Evolutionary conservation across 306 rosid genomes (phyloP).

Genomic region (Inga laurina): DNA sequence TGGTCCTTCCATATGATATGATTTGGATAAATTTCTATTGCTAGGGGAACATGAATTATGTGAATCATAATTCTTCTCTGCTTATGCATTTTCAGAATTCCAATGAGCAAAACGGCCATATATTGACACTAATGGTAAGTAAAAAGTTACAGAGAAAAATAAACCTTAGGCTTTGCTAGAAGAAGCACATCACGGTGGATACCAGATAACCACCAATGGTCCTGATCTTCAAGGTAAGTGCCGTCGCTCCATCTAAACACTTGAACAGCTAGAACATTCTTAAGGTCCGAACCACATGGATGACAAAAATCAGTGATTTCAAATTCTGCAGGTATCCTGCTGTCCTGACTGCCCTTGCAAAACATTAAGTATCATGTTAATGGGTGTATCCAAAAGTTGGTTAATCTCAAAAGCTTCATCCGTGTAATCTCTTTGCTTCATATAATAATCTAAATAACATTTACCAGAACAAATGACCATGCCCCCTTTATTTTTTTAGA

Average conservation of each 20-base stretch:
- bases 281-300: conserved; percentile 61
- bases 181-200: conserved; percentile 96
- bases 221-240: conserved; percentile 96
- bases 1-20: background rate
- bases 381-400: conserved; percentile 15
- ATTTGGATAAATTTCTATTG: background rate
- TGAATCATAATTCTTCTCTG: background rate
- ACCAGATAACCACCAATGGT: conserved; percentile 96
- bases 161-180: conserved; percentile 87
- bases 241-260: conserved; percentile 98
- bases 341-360: conserved; percentile 89
- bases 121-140: background rate
- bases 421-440: conserved; percentile 4
- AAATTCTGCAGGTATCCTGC: conserved; percentile 94
- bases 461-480: background rate
- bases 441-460: conserved; percentile 8
- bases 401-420: conserved; percentile 18
- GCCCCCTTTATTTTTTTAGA: background rate
- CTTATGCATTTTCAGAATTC: conserved; percentile 12
- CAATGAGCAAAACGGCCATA: background rate
- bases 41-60: background rate
- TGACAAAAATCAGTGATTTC: conserved; percentile 88
- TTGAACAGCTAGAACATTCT: conserved; percentile 90
- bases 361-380: conserved; percentile 38
- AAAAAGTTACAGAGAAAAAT: conserved; percentile 28